These are phyloP conservation scores for Pichia kluyveri DNA, from an alignment of 805 yeast genomes.

Conservation along the genomic window DNA sequence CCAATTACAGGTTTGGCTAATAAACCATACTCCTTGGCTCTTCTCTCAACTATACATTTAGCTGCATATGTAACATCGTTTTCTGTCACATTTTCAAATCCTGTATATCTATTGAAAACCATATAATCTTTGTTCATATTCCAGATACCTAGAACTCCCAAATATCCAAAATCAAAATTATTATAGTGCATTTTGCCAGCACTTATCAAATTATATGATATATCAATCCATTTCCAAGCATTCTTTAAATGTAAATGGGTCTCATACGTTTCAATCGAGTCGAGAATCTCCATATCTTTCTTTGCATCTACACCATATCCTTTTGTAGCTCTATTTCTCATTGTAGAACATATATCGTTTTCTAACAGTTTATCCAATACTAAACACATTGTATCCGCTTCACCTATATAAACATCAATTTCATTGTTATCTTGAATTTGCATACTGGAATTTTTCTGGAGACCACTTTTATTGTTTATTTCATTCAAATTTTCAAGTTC, in stretches of 20 bases:
- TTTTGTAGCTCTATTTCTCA: conserved; percentile 58
- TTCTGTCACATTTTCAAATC: conserved; percentile 25
- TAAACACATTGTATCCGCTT: conserved; percentile 13
- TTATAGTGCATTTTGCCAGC: conserved; percentile 61
- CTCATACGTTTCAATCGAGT: conserved; percentile 38
- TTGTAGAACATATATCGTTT: conserved; percentile 67
- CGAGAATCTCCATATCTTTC: conserved; percentile 52
- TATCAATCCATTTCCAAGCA: conserved; percentile 87
- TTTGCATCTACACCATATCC: conserved; percentile 70
- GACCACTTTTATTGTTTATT: neutral
- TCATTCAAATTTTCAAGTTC: neutral
- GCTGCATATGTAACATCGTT: conserved; percentile 42
- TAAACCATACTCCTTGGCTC: conserved; percentile 36
- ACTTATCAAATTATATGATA: conserved; percentile 56
- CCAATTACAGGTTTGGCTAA: conserved; percentile 34
- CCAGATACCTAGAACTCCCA: conserved; percentile 91
- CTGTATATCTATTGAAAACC: conserved; percentile 33
- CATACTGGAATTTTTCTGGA: neutral
- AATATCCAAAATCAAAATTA: conserved; percentile 71
- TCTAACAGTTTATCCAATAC: conserved; percentile 33
- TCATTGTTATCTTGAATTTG: neutral
- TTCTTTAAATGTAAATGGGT: conserved; percentile 54
- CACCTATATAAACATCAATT: conserved; percentile 19
- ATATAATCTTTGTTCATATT: conserved; percentile 49
- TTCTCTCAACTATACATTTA: conserved; percentile 35